Conservation (phyloP, 805 yeast species). For the Candida oleophila region DNA sequence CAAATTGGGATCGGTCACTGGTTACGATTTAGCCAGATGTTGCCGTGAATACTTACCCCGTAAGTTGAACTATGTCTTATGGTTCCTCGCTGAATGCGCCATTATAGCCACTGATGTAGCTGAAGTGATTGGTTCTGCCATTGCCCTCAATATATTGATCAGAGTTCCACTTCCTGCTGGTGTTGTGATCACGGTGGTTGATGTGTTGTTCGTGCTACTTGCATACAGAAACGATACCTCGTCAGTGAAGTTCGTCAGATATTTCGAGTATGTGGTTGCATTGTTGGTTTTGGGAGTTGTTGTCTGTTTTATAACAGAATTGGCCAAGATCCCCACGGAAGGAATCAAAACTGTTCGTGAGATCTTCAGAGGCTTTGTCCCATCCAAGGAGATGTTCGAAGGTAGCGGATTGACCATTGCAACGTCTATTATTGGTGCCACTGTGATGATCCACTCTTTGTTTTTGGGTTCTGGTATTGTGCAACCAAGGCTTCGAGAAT, state of each 20-base stretch:
- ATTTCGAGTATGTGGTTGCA: constrained; percentile 44
- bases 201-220: constrained; percentile 45
- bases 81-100: constrained; percentile 48
- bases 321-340: constrained; percentile 33
- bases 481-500: constrained; percentile 48
- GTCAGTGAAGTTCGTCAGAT: constrained; percentile 30
- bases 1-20: constrained; percentile 50
- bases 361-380: constrained; percentile 44
- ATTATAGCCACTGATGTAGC: constrained; percentile 54
- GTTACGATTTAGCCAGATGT: constrained; percentile 45
- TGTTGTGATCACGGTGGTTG: constrained; percentile 43
- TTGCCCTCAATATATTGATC: constrained; percentile 46
- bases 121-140: constrained; percentile 53
- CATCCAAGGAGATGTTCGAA: constrained; percentile 41
- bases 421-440: constrained; percentile 48
- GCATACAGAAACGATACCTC: constrained; percentile 47
- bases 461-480: constrained; percentile 50
- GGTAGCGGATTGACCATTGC: constrained; percentile 47
- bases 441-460: constrained; percentile 52
- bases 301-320: constrained; percentile 45
- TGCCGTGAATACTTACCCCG: constrained; percentile 41
- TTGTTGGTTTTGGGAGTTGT: constrained; percentile 42
- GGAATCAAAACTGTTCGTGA: constrained; percentile 21
- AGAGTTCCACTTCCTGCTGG: constrained; percentile 51
- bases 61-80: constrained; percentile 36